phyloP scores from a whole-genome alignment of 2,329 filamentous ascomycete genomes.

The Hymenoscyphus fraxineus region DNA sequence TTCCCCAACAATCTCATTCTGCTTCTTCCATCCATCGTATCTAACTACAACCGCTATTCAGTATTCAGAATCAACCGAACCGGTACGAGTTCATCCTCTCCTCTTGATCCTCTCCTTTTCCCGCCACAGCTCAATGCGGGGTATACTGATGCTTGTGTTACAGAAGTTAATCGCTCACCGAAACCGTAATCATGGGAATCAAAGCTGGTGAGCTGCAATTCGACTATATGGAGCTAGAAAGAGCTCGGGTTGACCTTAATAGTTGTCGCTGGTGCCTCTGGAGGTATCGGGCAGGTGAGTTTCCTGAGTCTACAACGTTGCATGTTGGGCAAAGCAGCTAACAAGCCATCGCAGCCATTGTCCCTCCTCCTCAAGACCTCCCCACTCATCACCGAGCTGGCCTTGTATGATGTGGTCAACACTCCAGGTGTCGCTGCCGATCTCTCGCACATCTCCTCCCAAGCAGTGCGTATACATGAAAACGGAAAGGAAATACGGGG shows the following conservation, averaged over 20 bases:
- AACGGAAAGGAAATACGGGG: constrained; percentile 32
- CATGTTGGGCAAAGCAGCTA: constrained; percentile 13
- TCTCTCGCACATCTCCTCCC: constrained; percentile 93
- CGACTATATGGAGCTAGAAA: neutral
- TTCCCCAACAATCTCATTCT: neutral
- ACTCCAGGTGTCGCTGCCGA: constrained; percentile 94
- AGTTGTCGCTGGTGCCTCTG: constrained; percentile 91
- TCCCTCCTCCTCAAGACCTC: constrained; percentile 93
- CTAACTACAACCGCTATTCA: constrained; percentile 9
- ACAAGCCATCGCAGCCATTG: constrained; percentile 62
- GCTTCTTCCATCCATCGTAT: neutral
- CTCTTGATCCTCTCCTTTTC: neutral
- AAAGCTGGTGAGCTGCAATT: constrained; percentile 51
- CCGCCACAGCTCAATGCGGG: constrained; percentile 22
- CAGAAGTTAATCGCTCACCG: constrained; percentile 18
- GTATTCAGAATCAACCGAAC: constrained; percentile 13
- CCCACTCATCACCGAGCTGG: constrained; percentile 84
- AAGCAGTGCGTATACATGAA: constrained; percentile 59
- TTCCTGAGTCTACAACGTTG: neutral
- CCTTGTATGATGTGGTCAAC: constrained; percentile 99
- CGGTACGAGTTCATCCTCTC: constrained; percentile 16
- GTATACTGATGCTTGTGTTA: constrained; percentile 21
- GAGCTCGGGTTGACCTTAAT: constrained; percentile 13
- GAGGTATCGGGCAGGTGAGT: constrained; percentile 76
- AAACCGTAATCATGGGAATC: constrained; percentile 46